These are phyloP conservation scores for Physaria fendleri DNA, from an alignment of 345 rosid genomes.

Conservation along the genomic window DNA sequence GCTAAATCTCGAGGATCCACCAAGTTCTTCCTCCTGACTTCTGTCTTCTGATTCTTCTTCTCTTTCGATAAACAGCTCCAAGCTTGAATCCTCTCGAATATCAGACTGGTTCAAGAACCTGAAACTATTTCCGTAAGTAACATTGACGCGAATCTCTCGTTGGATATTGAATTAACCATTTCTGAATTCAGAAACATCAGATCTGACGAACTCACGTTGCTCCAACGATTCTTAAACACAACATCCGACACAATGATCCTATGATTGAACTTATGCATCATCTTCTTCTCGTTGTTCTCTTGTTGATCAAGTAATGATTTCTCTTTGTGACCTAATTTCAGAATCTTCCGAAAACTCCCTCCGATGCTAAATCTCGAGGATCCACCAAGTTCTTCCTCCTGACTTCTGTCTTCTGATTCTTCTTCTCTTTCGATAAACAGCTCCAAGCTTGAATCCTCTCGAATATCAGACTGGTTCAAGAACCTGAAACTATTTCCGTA, in stretches of 20 bases:
- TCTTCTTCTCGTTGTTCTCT: no score
- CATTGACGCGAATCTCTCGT: no score
- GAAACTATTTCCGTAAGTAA: conserved; percentile 45
- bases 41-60: conserved; percentile 49
- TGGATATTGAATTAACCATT: no score
- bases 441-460: conserved; percentile 51
- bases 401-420: conserved; percentile 37
- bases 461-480: conserved; percentile 40
- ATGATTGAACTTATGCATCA: no score
- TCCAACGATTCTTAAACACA: no score
- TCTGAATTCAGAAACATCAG: no score
- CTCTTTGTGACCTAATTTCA: conserved; percentile 26
- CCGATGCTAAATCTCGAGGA: conserved; percentile 72
- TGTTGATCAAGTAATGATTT: conserved; percentile 17
- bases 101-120: conserved; percentile 50
- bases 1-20: conserved; percentile 60
- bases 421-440: conserved; percentile 64
- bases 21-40: conserved; percentile 18
- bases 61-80: conserved; percentile 62
- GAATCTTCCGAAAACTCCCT: conserved; percentile 57
- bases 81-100: conserved; percentile 37
- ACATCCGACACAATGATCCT: no score
- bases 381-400: conserved; percentile 25
- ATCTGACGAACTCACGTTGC: no score
- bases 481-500: conserved; percentile 56